These are phyloP conservation scores for Entonaema liquescens DNA, from an alignment of 495 filamentous ascomycete genomes.

Conservation along the genomic window DNA sequence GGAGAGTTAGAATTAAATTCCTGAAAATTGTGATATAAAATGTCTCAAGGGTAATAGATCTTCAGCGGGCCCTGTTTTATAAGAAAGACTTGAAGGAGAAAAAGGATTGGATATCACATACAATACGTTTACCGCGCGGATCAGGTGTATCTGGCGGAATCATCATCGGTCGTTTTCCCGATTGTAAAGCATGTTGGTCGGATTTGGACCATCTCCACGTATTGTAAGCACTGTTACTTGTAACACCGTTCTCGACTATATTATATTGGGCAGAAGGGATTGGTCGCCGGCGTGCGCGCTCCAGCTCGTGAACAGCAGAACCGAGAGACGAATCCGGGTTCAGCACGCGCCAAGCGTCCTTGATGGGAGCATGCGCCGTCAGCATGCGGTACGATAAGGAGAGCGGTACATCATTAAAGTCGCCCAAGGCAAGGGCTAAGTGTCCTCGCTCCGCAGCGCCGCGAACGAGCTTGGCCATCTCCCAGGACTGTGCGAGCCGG, in stretches of 20 bases:
- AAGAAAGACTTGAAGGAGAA: neutral
- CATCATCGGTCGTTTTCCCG: constrained; percentile 55
- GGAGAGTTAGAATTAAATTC: neutral
- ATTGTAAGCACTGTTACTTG: constrained; percentile 86
- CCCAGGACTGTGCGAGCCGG: constrained; percentile 94
- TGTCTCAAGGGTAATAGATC: neutral
- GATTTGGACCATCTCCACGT: constrained; percentile 90
- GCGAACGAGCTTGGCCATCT: constrained; percentile 89
- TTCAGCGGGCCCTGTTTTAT: too few species aligned
- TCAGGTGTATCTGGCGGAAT: constrained; percentile 69
- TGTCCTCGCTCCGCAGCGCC: constrained; percentile 85
- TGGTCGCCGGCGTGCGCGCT: constrained; percentile 62
- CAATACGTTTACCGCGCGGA: constrained; percentile 78
- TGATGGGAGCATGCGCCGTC: constrained; percentile 77
- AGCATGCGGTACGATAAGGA: constrained; percentile 89
- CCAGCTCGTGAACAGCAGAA: constrained; percentile 68
- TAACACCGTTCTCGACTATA: constrained; percentile 79
- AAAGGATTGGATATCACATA: neutral
- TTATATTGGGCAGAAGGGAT: constrained; percentile 79
- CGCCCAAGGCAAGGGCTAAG: constrained; percentile 83
- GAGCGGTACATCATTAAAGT: constrained; percentile 93
- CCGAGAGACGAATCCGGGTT: constrained; percentile 84
- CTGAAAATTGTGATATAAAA: neutral
- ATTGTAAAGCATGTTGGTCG: constrained; percentile 64
- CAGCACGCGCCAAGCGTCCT: constrained; percentile 81